A percentile compares a stretch with the other conserved stretches of the same genome.
phyloP scores from a whole-genome alignment of 768 basidiomycete genomes.

The Gymnopilus dilepis region DNA sequence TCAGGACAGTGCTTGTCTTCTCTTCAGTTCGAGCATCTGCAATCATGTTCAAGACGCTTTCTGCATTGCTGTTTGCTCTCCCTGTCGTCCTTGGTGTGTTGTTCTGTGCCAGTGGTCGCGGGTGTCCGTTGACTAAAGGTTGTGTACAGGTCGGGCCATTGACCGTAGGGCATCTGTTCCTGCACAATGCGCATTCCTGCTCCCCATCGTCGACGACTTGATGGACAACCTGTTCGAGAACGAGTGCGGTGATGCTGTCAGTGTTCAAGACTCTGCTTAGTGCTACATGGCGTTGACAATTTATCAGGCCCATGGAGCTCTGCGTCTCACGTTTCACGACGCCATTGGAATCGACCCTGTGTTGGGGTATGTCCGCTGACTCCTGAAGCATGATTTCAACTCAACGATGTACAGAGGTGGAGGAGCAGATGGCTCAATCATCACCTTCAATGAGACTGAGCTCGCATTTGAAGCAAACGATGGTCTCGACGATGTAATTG shows the following conservation, averaged over 20 bases:
- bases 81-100: slow-evolving; percentile 15
- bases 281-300: too few relatives aligned
- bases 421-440: slow-evolving; percentile 13
- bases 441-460: slow-evolving; percentile 16
- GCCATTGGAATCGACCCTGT: slow-evolving; percentile 19
- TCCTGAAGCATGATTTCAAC: too few relatives aligned
- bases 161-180: slow-evolving; percentile 8
- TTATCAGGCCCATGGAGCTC: slow-evolving; percentile 20
- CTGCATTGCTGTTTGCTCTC: slow-evolving; percentile 15
- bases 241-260: slow-evolving; percentile 21
- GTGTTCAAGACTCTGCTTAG: neutral
- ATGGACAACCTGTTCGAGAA: slow-evolving; percentile 17
- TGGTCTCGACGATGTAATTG: slow-evolving; percentile 17
- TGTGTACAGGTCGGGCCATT: slow-evolving; percentile 9
- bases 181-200: slow-evolving; percentile 11
- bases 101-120: neutral
- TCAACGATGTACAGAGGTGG: neutral
- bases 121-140: neutral
- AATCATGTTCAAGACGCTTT: slow-evolving; percentile 18
- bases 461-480: slow-evolving; percentile 16
- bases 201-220: slow-evolving; percentile 20
- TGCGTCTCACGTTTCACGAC: slow-evolving; percentile 23
- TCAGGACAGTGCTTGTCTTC: slow-evolving; percentile 9
- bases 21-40: neutral
- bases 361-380: slow-evolving; percentile 6